Percentiles rank a stretch among this genome's conserved stretches.
Conservation (phyloP, 805 yeast species). For the Yarrowia alimentaria region DNA sequence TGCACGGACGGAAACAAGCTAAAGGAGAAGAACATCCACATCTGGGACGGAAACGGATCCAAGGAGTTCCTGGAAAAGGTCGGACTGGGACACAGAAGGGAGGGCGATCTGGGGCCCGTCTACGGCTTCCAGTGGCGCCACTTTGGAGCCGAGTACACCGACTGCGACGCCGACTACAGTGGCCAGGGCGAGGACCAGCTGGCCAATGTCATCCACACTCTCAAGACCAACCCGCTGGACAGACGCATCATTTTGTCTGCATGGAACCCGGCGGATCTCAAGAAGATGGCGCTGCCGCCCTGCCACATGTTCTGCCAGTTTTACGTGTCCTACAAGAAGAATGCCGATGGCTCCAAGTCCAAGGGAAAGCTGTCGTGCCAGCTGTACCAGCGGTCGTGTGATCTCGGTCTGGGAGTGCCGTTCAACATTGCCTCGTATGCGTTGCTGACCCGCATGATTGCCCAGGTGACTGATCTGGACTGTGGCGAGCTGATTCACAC, state of each 20-base stretch:
- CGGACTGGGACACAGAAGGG: slow-evolving; percentile 77
- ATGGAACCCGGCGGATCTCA: slow-evolving; percentile 97
- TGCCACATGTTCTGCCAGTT: slow-evolving; percentile 97
- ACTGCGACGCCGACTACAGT: slow-evolving; percentile 82
- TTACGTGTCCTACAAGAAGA: slow-evolving; percentile 70
- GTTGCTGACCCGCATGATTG: slow-evolving; percentile 87
- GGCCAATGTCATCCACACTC: slow-evolving; percentile 68
- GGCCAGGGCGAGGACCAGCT: slow-evolving; percentile 92
- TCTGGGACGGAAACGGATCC: slow-evolving; percentile 99
- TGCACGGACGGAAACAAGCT: slow-evolving; percentile 81
- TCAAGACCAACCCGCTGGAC: slow-evolving; percentile 88
- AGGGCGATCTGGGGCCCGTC: slow-evolving; percentile 96
- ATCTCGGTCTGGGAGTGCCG: slow-evolving; percentile 99
- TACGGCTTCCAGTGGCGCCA: slow-evolving; percentile 99
- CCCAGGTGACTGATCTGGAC: slow-evolving; percentile 91
- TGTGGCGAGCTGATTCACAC: slow-evolving; percentile 95
- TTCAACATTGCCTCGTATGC: slow-evolving; percentile 98
- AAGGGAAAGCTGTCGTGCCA: slow-evolving; percentile 83
- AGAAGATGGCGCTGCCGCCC: slow-evolving; percentile 95
- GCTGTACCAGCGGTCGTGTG: slow-evolving; percentile 96
- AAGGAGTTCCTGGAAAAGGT: slow-evolving; percentile 81
- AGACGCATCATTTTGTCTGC: slow-evolving; percentile 93
- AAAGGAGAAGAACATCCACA: slow-evolving; percentile 82
- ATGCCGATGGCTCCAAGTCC: too few relatives aligned
- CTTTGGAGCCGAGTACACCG: slow-evolving; percentile 89